Evolutionary conservation across 1,284 basidiomycete genomes (phyloP), one percentile per base, ranked within the genome.

Genomic region (Cutaneotrichosporon spelunceum): DNA sequence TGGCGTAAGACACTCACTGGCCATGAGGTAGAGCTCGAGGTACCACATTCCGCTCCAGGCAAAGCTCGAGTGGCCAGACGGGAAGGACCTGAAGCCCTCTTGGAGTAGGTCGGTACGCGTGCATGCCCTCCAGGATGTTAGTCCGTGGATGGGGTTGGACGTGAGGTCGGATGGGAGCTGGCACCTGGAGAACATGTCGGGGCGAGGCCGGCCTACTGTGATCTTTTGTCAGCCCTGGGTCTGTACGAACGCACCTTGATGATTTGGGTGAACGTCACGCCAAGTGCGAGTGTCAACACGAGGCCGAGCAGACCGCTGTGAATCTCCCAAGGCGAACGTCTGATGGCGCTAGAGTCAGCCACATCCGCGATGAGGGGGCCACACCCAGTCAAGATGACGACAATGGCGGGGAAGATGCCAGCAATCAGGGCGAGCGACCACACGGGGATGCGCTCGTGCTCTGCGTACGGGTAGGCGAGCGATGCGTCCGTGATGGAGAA

Each of bases 61-160:
- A 55, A 79, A 78, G 71, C 89, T 91, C 1, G 91, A 87, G 80
- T 99, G 96, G 1, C 95, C 95, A 45, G 88, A 91, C 1, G 91
- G 91, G 78, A 99, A 97, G 70, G 88, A 91, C 65, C 91, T 84
- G 82, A 93, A 98, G 0, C 95, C 94, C 73, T 96, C 93, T 23
- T 83, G 80, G 64, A 95, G 78, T 14, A 87, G 83, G 68, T 91
- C 81, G 1, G 83, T 83, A 66, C 87, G 85, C 0, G 90, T 91
- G 78, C 96, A 99, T 48, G 93, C 87, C 0, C 83, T 82, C 69
- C 85, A 87, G 3, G 83, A 87, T 0, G 88, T 87, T 11, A 98
- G 82, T 0, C 89, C 88, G 67, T 86, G 92, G 1, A 80, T 69
- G 0, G 90, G 87, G 42, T 79, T 78, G 67, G 92, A 86, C 0